Percentiles rank a stretch among this genome's conserved stretches.
Conservation (phyloP, 345 rosid species). For the Lenwebbia sp. region DNA sequence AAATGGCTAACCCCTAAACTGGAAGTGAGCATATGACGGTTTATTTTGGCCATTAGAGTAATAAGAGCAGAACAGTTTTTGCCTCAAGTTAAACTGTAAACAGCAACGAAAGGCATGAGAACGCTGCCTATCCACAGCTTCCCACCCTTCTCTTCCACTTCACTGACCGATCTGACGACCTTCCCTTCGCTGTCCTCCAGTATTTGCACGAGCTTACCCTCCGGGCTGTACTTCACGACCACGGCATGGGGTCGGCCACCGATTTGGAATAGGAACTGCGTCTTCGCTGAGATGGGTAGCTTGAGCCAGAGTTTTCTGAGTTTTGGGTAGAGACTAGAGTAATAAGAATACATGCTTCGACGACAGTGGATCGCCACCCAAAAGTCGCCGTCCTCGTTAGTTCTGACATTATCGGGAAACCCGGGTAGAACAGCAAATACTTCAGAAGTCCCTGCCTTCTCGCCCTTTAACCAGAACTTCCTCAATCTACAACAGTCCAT, state of each 20-base stretch:
- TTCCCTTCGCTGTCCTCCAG: constrained; percentile 35
- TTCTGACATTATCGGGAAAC: constrained; percentile 72
- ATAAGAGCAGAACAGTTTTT: not conserved
- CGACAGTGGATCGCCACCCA: constrained; percentile 40
- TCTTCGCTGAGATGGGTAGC: constrained; percentile 24
- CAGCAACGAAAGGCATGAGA: constrained; percentile 27
- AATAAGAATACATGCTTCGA: constrained; percentile 2
- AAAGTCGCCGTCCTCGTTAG: constrained; percentile 39
- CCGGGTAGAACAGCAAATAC: constrained; percentile 65
- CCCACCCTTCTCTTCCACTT: constrained; percentile 40
- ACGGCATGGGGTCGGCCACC: constrained; percentile 23
- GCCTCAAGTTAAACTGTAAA: constrained; percentile 4
- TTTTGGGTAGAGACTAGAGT: constrained; percentile 10
- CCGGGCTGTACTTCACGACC: constrained; percentile 21
- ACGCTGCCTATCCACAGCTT: constrained; percentile 45
- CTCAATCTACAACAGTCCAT: constrained; percentile 30
- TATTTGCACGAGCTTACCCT: constrained; percentile 26
- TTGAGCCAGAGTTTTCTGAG: constrained; percentile 21
- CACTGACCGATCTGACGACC: constrained; percentile 24
- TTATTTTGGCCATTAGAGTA: not conserved
- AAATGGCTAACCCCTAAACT: not conserved
- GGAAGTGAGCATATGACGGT: not conserved
- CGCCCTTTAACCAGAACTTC: constrained; percentile 78
- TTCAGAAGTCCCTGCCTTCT: constrained; percentile 75
- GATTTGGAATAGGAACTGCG: constrained; percentile 19